phyloP scores from a whole-genome alignment of 805 yeast genomes.

The Wickerhamomyces queroliae region DNA sequence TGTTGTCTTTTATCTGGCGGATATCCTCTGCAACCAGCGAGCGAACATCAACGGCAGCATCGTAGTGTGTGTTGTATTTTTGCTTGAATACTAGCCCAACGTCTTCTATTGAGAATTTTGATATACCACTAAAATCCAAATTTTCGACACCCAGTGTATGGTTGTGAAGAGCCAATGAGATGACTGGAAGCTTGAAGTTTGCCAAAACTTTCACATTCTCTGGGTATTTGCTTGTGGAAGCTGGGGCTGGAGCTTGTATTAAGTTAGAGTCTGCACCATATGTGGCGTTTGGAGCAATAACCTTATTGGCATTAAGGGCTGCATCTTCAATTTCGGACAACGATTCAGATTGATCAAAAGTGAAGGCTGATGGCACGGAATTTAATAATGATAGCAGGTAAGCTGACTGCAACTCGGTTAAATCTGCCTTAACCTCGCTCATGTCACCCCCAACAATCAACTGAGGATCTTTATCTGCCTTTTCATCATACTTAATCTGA shows the following conservation, averaged over 20 bases:
- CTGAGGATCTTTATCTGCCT: constrained; percentile 35
- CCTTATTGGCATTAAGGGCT: constrained; percentile 57
- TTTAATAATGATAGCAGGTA: constrained; percentile 51
- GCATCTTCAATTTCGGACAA: constrained; percentile 54
- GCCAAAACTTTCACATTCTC: constrained; percentile 35
- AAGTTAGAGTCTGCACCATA: constrained; percentile 15
- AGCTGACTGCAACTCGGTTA: constrained; percentile 70
- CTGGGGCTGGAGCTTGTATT: constrained; percentile 16
- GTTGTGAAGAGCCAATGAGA: constrained; percentile 58
- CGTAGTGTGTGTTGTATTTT: constrained; percentile 48
- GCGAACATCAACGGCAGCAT: constrained; percentile 55
- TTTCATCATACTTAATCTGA: constrained; percentile 49
- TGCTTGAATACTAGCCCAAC: constrained; percentile 45
- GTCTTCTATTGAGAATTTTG: constrained; percentile 56
- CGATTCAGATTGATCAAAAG: constrained; percentile 33
- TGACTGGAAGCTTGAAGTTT: constrained; percentile 51
- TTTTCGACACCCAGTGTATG: constrained; percentile 33
- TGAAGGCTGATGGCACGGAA: constrained; percentile 50
- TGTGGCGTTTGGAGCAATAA: constrained; percentile 30
- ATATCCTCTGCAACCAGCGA: constrained; percentile 78
- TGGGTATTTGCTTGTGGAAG: constrained; percentile 12
- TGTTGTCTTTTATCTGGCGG: constrained; percentile 54
- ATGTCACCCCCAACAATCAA: constrained; percentile 49
- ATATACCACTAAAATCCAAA: constrained; percentile 38
- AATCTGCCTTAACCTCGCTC: constrained; percentile 53